Evolutionary conservation across 805 yeast species (phyloP).

Genomic region (Wickerhamomyces canadensis): DNA sequence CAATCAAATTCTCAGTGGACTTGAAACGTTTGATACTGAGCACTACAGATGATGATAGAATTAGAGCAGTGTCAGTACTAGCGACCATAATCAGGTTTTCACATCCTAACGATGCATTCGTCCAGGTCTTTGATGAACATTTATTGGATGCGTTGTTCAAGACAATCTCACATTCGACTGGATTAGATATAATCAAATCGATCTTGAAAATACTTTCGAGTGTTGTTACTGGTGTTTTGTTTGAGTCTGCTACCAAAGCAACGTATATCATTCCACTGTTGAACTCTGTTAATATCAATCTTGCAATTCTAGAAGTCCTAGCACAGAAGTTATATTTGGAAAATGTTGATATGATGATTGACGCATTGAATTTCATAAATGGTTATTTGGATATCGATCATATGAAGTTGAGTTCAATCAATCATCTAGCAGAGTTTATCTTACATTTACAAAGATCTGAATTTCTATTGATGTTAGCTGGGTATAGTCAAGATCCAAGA

Average conservation of each 20-base stretch:
- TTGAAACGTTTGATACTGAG: conserved; percentile 35
- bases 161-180: conserved; percentile 36
- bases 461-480: conserved; percentile 39
- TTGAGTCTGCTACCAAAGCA: conserved; percentile 11
- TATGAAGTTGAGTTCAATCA: conserved; percentile 13
- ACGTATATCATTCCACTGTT: conserved; percentile 13
- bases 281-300: conserved; percentile 14
- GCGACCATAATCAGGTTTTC: conserved; percentile 46
- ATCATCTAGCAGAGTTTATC: conserved; percentile 34
- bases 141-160: conserved; percentile 37
- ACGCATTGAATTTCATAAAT: conserved; percentile 17
- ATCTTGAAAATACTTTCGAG: too few relatives aligned
- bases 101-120: conserved; percentile 32
- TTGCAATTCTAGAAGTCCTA: conserved; percentile 12
- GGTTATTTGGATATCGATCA: conserved; percentile 18
- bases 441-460: conserved; percentile 42
- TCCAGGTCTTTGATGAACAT: conserved; percentile 32
- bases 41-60: conserved; percentile 44
- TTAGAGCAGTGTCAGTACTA: conserved; percentile 47
- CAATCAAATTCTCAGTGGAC: conserved; percentile 19
- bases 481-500: conserved; percentile 31
- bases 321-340: conserved; percentile 16
- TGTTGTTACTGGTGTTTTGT: conserved; percentile 23
- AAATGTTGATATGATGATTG: conserved; percentile 18
- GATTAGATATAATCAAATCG: conserved; percentile 32